Evolutionary conservation across 1,284 basidiomycete species (phyloP).

Genomic region (Cerrena zonata): DNA sequence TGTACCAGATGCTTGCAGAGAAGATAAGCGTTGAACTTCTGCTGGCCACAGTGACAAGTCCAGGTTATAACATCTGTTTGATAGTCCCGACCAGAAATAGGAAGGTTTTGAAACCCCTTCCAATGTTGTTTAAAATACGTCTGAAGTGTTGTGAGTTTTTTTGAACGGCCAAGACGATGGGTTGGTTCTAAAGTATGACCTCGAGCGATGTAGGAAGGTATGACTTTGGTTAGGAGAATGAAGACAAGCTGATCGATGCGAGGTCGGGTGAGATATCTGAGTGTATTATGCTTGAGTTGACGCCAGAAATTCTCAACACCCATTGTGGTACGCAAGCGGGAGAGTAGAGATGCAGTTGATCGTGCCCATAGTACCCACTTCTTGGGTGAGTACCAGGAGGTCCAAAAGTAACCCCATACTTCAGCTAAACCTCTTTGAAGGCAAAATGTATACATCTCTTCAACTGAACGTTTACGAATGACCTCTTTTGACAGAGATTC

Average conservation of each 20-base stretch:
- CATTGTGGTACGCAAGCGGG: slow-evolving; percentile 14
- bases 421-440: slow-evolving; percentile 9
- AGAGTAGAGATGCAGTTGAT: slow-evolving; percentile 3
- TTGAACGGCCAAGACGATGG: not conserved
- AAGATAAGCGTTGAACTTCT: slow-evolving; percentile 15
- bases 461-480: slow-evolving; percentile 11
- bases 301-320: slow-evolving; percentile 16
- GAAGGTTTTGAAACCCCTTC: slow-evolving; percentile 1
- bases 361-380: slow-evolving; percentile 15
- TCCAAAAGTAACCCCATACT: slow-evolving; percentile 18
- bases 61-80: slow-evolving; percentile 8
- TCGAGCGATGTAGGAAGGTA: slow-evolving; percentile 11
- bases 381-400: slow-evolving; percentile 10
- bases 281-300: slow-evolving; percentile 11
- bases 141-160: slow-evolving; percentile 5
- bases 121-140: slow-evolving; percentile 2
- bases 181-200: not conserved
- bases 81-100: slow-evolving; percentile 11
- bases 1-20: slow-evolving; percentile 18
- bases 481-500: slow-evolving; percentile 2
- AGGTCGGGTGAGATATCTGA: slow-evolving; percentile 12
- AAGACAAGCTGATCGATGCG: slow-evolving; percentile 9
- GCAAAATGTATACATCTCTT: slow-evolving; percentile 15
- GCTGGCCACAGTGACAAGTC: slow-evolving; percentile 16
- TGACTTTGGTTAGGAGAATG: slow-evolving; percentile 5